Conservation (phyloP, 2,329 filamentous ascomycete species). For the Fusarium sororula region DNA sequence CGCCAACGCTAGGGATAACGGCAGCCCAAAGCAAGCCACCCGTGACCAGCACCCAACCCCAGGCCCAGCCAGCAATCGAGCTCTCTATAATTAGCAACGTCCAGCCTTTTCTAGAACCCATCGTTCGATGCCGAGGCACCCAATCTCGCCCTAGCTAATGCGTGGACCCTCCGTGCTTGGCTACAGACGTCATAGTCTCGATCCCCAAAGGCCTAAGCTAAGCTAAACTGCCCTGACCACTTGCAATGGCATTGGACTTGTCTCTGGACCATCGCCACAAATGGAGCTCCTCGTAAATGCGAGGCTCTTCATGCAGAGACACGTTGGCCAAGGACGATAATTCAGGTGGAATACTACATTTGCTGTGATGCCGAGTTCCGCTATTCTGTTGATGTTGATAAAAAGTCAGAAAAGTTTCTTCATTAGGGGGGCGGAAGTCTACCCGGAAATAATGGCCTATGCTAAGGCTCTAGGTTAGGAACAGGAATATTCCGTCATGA, state of each 20-base stretch:
- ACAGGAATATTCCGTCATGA: background rate
- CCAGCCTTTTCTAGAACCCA: constrained; percentile 17
- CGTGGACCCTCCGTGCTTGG: background rate
- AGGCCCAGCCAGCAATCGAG: background rate
- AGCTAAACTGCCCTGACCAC: background rate
- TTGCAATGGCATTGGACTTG: background rate
- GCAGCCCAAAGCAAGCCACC: background rate
- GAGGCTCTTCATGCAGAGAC: background rate
- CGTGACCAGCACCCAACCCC: background rate
- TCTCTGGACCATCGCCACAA: background rate
- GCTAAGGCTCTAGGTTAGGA: constrained; percentile 2
- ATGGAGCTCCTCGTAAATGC: background rate
- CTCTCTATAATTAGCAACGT: constrained; percentile 7
- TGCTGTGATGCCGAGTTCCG: constrained; percentile 3
- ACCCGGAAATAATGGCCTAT: background rate
- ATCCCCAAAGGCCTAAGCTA: background rate
- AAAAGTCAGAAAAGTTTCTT: background rate
- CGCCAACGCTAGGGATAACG: background rate
- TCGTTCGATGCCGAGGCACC: background rate
- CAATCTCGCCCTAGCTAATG: background rate
- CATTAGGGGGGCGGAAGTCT: background rate
- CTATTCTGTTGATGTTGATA: background rate
- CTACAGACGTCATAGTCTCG: constrained; percentile 15
- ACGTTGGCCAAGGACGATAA: background rate
- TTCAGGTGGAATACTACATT: background rate